phyloP scores from a whole-genome alignment of 129 eudicot genomes.

The Solidago caesia region DNA sequence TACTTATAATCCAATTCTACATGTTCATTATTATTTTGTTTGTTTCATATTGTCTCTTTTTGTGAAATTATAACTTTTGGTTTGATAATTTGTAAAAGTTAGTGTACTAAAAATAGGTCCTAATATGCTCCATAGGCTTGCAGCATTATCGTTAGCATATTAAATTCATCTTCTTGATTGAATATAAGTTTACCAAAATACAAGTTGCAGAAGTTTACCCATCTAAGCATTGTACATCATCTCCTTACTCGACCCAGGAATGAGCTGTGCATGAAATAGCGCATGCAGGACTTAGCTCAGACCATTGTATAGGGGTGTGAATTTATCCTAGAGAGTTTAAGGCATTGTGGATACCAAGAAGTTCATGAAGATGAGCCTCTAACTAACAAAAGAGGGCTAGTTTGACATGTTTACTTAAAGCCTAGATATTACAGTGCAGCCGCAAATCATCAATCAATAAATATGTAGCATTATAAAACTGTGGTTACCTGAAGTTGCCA shows the following conservation, averaged over 20 bases:
- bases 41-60: conserved; percentile 6
- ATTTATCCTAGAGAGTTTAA: background rate
- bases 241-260: no score
- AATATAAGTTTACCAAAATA: no score
- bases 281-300: no score
- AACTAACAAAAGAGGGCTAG: no score
- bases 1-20: conserved; percentile 21
- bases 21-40: conserved; percentile 1
- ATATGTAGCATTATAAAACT: conserved; percentile 11
- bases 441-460: background rate
- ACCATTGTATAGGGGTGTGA: background rate
- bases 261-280: no score
- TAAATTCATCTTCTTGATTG: no score
- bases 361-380: background rate
- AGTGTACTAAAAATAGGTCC: background rate
- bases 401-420: no score
- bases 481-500: conserved; percentile 95
- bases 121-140: background rate
- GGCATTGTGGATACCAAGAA: background rate
- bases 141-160: background rate
- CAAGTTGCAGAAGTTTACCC: no score
- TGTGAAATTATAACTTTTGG: background rate
- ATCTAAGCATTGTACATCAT: no score
- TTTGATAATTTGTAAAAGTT: background rate
- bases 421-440: no score